Evolutionary conservation across 192 early-diverging fungal species (phyloP).

Genomic region (Podila horticola): DNA sequence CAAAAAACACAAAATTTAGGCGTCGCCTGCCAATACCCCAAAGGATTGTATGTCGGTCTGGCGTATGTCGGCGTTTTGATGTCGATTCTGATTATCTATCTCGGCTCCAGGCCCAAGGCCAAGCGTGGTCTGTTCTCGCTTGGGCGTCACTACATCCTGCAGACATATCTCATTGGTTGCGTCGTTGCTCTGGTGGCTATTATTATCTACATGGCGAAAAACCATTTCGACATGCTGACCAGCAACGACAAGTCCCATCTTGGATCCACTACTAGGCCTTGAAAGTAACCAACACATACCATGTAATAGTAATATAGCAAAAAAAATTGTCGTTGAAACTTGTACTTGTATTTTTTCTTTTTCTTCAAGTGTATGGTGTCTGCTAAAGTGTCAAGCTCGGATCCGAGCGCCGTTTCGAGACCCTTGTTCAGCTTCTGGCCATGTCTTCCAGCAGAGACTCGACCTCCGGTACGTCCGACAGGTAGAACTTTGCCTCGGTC

Average conservation of each 20-base stretch:
- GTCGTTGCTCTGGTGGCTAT: conserved; percentile 26
- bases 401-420: background rate
- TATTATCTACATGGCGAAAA: conserved; percentile 20
- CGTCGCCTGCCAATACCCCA: conserved; percentile 48
- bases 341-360: too few relatives aligned
- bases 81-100: conserved; percentile 4
- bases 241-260: conserved; percentile 44
- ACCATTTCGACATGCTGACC: conserved; percentile 40
- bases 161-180: conserved; percentile 37
- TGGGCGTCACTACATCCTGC: conserved; percentile 39
- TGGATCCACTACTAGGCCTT: conserved; percentile 30
- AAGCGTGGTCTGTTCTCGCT: conserved; percentile 17
- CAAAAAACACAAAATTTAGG: conserved; percentile 16
- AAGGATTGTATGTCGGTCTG: conserved; percentile 35
- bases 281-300: background rate
- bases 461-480: conserved; percentile 74
- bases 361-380: background rate
- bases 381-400: background rate
- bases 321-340: background rate
- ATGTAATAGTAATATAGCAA: background rate
- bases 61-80: conserved; percentile 17
- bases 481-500: conserved; percentile 90
- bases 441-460: conserved; percentile 55
- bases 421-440: conserved; percentile 28
- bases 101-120: background rate